Conservation (phyloP, 768 basidiomycete genomes). For the Suillus plorans region DNA sequence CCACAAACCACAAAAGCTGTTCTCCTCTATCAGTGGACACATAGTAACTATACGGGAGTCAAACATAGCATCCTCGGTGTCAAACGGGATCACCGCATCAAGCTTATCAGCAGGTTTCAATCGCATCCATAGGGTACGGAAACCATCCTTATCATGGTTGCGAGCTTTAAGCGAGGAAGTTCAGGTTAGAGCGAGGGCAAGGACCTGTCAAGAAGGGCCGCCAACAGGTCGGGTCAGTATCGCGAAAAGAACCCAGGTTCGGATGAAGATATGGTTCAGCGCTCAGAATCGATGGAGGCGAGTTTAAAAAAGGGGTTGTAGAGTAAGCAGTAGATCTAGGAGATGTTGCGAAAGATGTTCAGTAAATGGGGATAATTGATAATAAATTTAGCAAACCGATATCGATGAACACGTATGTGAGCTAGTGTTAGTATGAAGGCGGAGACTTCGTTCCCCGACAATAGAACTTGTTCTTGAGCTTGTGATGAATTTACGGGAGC, state of each 20-base stretch:
- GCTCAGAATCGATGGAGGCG: neutral
- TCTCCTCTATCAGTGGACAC: neutral
- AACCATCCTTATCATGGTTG: conserved; percentile 47
- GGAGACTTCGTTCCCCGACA: conserved; percentile 77
- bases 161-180: conserved; percentile 18
- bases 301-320: no score
- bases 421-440: conserved; percentile 48
- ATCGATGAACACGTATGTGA: conserved; percentile 15
- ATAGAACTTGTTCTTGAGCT: conserved; percentile 70
- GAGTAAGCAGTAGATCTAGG: neutral
- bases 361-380: neutral
- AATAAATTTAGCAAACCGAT: no score
- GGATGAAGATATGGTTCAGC: neutral
- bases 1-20: neutral
- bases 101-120: conserved; percentile 80
- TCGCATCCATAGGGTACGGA: conserved; percentile 75
- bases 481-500: conserved; percentile 71
- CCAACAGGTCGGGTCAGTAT: neutral
- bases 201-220: neutral
- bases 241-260: neutral
- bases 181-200: conserved; percentile 4
- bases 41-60: conserved; percentile 51
- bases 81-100: conserved; percentile 77
- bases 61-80: conserved; percentile 78
- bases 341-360: neutral